These are phyloP conservation scores for Dothideomycetidae sp. DNA, from an alignment of 2,329 filamentous ascomycete genomes.

Conservation along the genomic window DNA sequence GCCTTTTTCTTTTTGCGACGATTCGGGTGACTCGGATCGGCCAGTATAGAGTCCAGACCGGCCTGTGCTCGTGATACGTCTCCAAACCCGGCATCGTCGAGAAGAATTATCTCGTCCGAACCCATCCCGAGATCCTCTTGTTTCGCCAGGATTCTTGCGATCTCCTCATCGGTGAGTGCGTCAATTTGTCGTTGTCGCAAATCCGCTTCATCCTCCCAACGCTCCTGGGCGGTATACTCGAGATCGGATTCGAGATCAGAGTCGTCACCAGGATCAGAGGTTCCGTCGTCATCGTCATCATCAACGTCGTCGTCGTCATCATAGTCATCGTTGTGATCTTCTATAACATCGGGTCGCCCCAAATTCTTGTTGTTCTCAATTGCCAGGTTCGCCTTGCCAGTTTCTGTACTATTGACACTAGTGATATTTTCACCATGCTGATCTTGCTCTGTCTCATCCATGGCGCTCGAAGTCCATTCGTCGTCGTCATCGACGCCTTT, in stretches of 20 bases:
- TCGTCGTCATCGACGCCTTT: conserved; percentile 20
- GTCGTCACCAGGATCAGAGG: conserved; percentile 23
- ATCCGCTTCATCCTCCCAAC: conserved; percentile 28
- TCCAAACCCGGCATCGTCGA: conserved; percentile 29
- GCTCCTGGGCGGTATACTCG: conserved; percentile 21
- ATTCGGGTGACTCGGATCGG: conserved; percentile 10
- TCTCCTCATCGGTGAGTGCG: conserved; percentile 43
- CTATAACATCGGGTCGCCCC: not conserved
- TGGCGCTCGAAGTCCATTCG: conserved; percentile 14
- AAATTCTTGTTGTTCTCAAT: conserved; percentile 4
- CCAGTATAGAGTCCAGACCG: conserved; percentile 19
- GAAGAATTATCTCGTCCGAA: conserved; percentile 43
- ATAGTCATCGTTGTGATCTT: conserved; percentile 13
- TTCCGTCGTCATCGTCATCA: conserved; percentile 27
- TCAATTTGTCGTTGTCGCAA: conserved; percentile 26
- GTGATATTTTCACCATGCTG: conserved; percentile 6
- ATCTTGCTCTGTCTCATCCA: conserved; percentile 12
- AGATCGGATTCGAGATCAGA: conserved; percentile 23
- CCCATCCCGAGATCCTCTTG: conserved; percentile 50
- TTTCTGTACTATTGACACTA: conserved; percentile 14
- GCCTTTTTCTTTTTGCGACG: conserved; percentile 11
- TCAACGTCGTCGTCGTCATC: conserved; percentile 24
- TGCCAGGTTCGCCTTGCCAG: conserved; percentile 14
- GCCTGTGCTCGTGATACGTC: conserved; percentile 20
- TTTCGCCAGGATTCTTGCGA: conserved; percentile 47